Evolutionary conservation across 2,329 filamentous ascomycete species (phyloP), one percentile per base, ranked within the genome.

Genomic region (Lomentospora prolificans): DNA sequence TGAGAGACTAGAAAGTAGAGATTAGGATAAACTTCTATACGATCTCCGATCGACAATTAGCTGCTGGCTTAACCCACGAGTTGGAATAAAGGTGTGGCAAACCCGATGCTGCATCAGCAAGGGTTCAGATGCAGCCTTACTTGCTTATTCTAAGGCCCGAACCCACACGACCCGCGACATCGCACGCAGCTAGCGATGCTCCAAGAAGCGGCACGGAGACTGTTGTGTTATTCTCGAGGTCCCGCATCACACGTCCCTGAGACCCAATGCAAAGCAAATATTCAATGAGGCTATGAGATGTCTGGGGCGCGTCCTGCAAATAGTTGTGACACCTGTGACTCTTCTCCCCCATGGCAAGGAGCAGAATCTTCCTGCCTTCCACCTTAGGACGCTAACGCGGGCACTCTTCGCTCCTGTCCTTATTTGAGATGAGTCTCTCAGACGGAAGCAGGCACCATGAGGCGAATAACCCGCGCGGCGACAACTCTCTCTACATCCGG

Each of bases 71-170:
- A n/a, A n/a, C n/a, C n/a, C n/a, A n/a, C n/a, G n/a, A n/a, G n/a
- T n/a, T 12, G 44, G 22, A 48, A 48, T n/a, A 48, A 48, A 48
- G 44, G 44, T 48, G 44, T 48, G 44, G 44, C 44, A 48, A 48
- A 48, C 22, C 22, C 22, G 22, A 25, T 48, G 44, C 44, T 48
- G 44, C 44, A 48, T 48, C 22, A 19, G 24, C 44, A 48, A 22
- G 44, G 44, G 44, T 25, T 48, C 44, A 25, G 17, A 14, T 22
- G 44, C 44, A 17, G 44, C 4, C 44, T 5, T 48, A 19, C 4
- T 48, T 48, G 44, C 44, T 48, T 48, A 17, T 48, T 48, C 44
- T 22, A 48, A 12, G 44, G 17, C 17, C 44, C 17, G 12, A 48
- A 48, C 22, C 22, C 44, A 22, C 44, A 22, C 44, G 19, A 48